A percentile compares a stretch with the other conserved stretches of the same genome.
Conservation (phyloP, 306 rosid species). For the Astragalus membranaceus region DNA sequence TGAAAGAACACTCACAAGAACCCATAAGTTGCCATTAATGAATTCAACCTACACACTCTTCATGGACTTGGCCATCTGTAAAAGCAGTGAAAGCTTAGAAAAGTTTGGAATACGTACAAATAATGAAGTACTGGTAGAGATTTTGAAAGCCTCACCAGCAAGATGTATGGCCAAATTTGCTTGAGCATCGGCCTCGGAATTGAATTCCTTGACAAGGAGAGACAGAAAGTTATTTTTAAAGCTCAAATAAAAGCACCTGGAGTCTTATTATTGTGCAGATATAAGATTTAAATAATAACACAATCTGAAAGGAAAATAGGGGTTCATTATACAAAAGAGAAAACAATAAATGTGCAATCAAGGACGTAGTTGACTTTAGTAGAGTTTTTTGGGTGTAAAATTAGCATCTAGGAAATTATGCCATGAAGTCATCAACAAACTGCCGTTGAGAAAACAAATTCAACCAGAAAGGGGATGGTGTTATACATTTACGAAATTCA, state of each 20-base stretch:
- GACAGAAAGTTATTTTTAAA: slow-evolving; percentile 15
- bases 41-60: slow-evolving; percentile 33
- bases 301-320: not conserved
- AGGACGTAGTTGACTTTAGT: not conserved
- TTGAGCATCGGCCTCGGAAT: slow-evolving; percentile 86
- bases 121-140: not conserved
- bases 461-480: not conserved
- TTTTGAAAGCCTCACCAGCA: slow-evolving; percentile 49
- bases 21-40: not conserved
- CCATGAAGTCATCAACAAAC: not conserved
- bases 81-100: slow-evolving; percentile 16
- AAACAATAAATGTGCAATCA: not conserved
- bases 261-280: too few species aligned
- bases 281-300: not conserved
- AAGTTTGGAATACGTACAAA: not conserved
- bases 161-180: slow-evolving; percentile 76
- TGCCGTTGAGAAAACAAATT: not conserved
- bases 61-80: slow-evolving; percentile 75
- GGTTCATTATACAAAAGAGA: not conserved
- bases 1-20: slow-evolving; percentile 4
- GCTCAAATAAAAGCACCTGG: not conserved
- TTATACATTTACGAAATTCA: not conserved
- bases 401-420: slow-evolving; percentile 8
- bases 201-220: slow-evolving; percentile 44
- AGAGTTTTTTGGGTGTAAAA: not conserved